Conservation (phyloP, 2,329 filamentous ascomycete genomes). For the Neonectria faginata region DNA sequence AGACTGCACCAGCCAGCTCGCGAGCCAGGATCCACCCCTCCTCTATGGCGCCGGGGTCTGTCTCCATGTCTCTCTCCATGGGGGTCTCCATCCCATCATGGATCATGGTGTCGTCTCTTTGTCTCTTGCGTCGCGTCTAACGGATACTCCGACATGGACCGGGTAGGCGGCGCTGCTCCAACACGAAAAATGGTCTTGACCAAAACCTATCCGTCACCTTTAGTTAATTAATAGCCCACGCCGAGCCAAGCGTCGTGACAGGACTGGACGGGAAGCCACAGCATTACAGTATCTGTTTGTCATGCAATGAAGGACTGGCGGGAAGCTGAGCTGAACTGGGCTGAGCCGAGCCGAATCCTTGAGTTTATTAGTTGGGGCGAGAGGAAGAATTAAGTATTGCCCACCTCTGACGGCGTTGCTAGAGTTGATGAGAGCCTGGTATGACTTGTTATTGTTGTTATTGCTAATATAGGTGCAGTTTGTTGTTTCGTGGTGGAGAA, state of each 20-base stretch:
- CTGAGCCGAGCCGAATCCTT: constrained; percentile 19
- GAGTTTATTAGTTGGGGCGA: background rate
- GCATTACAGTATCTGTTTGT: constrained; percentile 22
- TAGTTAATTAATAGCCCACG: constrained; percentile 7
- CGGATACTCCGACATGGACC: background rate
- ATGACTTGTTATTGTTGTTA: background rate
- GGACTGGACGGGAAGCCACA: constrained; percentile 6
- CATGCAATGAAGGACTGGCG: constrained; percentile 23
- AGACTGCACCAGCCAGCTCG: background rate
- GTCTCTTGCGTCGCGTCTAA: constrained; percentile 1
- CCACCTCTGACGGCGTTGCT: background rate
- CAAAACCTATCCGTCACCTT: constrained; percentile 11
- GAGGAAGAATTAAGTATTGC: background rate
- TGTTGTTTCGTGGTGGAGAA: background rate
- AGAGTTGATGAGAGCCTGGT: background rate
- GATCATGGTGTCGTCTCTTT: constrained; percentile 22
- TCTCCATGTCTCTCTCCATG: constrained; percentile 22
- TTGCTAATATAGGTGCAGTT: background rate
- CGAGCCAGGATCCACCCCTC: constrained; percentile 18
- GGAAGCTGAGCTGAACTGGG: constrained; percentile 24
- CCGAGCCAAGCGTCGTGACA: constrained; percentile 18
- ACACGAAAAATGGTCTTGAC: background rate
- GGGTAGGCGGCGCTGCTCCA: background rate
- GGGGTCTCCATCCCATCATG: constrained; percentile 26
- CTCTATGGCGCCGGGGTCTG: constrained; percentile 18